Evolutionary conservation across 306 rosid genomes (phyloP).

Genomic region (Gastrolobium bilobum): DNA sequence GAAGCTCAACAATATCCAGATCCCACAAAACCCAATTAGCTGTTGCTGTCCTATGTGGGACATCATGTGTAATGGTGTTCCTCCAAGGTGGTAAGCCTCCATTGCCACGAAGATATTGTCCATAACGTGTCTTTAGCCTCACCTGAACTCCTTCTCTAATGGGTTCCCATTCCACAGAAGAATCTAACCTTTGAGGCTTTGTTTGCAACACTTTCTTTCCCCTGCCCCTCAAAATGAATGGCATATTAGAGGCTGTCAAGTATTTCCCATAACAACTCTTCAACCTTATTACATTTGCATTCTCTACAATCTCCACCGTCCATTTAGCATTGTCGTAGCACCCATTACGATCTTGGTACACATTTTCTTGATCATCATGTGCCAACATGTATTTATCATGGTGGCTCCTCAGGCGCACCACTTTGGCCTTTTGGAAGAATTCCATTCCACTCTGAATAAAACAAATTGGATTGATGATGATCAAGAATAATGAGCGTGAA

Average conservation of each 20-base stretch:
- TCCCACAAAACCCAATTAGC: slow-evolving; percentile 94
- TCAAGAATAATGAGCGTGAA: not conserved
- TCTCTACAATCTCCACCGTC: slow-evolving; percentile 69
- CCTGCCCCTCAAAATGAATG: slow-evolving; percentile 65
- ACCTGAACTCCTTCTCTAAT: slow-evolving; percentile 77
- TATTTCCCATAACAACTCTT: slow-evolving; percentile 79
- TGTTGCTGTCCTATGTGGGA: slow-evolving; percentile 61
- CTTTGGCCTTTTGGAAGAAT: slow-evolving; percentile 70
- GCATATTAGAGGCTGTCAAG: slow-evolving; percentile 86
- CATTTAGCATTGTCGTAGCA: slow-evolving; percentile 69
- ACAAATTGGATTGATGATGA: not conserved
- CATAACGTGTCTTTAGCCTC: slow-evolving; percentile 71
- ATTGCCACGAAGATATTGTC: slow-evolving; percentile 79
- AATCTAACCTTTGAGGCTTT: slow-evolving; percentile 65
- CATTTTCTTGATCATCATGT: slow-evolving; percentile 71
- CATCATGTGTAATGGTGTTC: slow-evolving; percentile 85
- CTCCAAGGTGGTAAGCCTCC: slow-evolving; percentile 94
- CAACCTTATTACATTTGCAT: slow-evolving; percentile 55
- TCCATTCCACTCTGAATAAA: slow-evolving; percentile 57
- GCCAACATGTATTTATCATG: slow-evolving; percentile 87
- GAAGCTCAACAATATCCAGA: slow-evolving; percentile 72
- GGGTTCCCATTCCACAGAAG: slow-evolving; percentile 96
- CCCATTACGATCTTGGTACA: slow-evolving; percentile 79
- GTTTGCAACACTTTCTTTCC: slow-evolving; percentile 85
- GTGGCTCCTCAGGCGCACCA: slow-evolving; percentile 78